Conservation (phyloP, 768 basidiomycete genomes). For the Leucosporidium scottii region DNA sequence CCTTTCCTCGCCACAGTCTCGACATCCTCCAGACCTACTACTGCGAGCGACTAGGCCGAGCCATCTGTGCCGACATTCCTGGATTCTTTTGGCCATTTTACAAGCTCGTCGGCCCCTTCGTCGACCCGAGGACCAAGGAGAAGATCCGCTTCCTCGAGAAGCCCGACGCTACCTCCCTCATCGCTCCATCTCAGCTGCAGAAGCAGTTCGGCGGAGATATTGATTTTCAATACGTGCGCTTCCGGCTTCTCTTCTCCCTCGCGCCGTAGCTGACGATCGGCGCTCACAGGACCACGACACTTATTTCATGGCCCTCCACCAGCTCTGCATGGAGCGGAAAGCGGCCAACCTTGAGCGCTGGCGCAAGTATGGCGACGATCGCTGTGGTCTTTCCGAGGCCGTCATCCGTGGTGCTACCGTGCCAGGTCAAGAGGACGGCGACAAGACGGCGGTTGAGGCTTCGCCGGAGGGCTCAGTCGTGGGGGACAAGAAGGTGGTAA, state of each 20-base stretch:
- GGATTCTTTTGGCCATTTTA: slow-evolving; percentile 34
- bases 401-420: slow-evolving; percentile 54
- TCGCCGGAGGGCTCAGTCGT: background rate
- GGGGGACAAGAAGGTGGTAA: background rate
- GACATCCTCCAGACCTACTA: slow-evolving; percentile 41
- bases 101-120: slow-evolving; percentile 46
- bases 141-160: slow-evolving; percentile 38
- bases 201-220: slow-evolving; percentile 60
- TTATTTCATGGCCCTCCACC: slow-evolving; percentile 64
- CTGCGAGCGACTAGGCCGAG: slow-evolving; percentile 64
- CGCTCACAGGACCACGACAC: slow-evolving; percentile 51
- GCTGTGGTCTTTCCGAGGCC: slow-evolving; percentile 69
- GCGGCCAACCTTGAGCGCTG: slow-evolving; percentile 55
- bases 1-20: slow-evolving; percentile 46
- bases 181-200: slow-evolving; percentile 61
- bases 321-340: slow-evolving; percentile 52
- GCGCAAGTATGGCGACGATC: slow-evolving; percentile 56
- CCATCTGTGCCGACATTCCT: slow-evolving; percentile 73
- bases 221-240: slow-evolving; percentile 55
- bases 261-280: background rate
- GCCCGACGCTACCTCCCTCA: slow-evolving; percentile 45
- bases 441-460: background rate
- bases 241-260: slow-evolving; percentile 2
- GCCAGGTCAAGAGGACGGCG: background rate
- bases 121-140: slow-evolving; percentile 65